phyloP scores from a whole-genome alignment of 192 early-diverging fungal genomes.

The Coemansia aciculifera region DNA sequence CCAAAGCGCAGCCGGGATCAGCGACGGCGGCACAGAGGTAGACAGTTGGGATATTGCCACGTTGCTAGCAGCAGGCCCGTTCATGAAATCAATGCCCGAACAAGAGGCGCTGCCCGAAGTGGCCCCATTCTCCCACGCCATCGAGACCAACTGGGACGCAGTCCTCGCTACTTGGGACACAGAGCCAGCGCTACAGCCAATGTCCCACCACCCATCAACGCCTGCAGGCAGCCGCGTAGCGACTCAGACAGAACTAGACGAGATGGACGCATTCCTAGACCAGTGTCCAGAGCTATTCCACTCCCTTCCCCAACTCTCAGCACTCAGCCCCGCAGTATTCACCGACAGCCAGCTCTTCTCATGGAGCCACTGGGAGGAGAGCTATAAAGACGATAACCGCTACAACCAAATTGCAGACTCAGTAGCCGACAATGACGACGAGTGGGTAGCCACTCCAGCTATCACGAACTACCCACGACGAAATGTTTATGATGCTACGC shows the following conservation, averaged over 20 bases:
- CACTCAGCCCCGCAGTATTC: background rate
- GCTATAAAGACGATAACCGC: constrained; percentile 23
- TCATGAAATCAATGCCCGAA: background rate
- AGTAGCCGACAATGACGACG: background rate
- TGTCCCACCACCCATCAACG: background rate
- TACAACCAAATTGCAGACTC: constrained; percentile 21
- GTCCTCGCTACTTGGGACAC: background rate
- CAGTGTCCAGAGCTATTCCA: constrained; percentile 24
- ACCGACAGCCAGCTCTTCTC: constrained; percentile 14
- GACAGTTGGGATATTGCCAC: background rate
- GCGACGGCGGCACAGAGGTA: background rate
- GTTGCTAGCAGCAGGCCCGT: background rate
- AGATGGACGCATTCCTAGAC: constrained; percentile 16
- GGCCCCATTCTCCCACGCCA: background rate
- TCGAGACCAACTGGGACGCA: background rate
- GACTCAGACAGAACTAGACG: background rate
- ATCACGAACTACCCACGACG: background rate
- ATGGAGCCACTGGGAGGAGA: constrained; percentile 24
- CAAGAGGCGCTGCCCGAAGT: background rate
- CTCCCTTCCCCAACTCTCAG: constrained; percentile 3
- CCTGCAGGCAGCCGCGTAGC: background rate
- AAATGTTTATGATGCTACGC: constrained; percentile 5
- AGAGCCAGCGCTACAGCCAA: background rate
- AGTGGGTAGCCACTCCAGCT: background rate
- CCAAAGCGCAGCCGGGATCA: background rate